A percentile compares a stretch with the other conserved stretches of the same genome.
phyloP scores from a whole-genome alignment of 2,329 filamentous ascomycete species.

The Clathrospora elynae region DNA sequence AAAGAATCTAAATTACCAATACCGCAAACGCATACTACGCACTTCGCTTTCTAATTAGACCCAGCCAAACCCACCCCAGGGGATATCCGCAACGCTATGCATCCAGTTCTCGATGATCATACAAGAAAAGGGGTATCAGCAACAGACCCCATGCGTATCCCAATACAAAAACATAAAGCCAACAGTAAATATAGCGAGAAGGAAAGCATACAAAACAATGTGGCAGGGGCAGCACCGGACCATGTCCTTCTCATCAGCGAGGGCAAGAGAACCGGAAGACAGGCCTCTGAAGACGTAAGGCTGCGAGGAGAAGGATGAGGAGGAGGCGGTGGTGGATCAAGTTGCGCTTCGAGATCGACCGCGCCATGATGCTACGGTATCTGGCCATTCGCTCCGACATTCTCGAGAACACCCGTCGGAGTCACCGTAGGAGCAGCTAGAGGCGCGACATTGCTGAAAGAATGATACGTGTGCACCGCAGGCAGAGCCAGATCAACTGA shows the following conservation, averaged over 20 bases:
- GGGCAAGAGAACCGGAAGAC: background rate
- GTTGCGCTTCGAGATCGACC: constrained; percentile 10
- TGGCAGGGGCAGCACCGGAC: background rate
- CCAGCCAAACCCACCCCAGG: constrained; percentile 6
- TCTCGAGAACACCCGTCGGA: constrained; percentile 1
- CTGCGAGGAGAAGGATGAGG: background rate
- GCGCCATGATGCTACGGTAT: constrained; percentile 3
- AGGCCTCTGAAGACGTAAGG: background rate
- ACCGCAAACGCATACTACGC: background rate
- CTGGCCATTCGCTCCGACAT: background rate
- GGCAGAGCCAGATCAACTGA: background rate
- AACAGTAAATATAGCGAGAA: constrained; percentile 6
- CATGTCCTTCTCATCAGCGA: background rate
- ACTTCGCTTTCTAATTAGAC: background rate
- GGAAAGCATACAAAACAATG: background rate
- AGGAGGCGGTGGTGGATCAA: background rate
- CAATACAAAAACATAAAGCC: constrained; percentile 9
- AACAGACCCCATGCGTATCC: constrained; percentile 6
- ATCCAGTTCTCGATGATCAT: constrained; percentile 5
- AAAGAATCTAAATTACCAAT: constrained; percentile 8
- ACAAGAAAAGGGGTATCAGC: background rate
- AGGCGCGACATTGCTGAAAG: constrained; percentile 4
- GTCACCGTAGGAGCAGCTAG: background rate
- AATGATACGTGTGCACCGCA: constrained; percentile 5
- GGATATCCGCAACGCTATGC: constrained; percentile 22